Evolutionary conservation across 2,329 filamentous ascomycete species (phyloP).

Genomic region (Colletotrichum sublineola): DNA sequence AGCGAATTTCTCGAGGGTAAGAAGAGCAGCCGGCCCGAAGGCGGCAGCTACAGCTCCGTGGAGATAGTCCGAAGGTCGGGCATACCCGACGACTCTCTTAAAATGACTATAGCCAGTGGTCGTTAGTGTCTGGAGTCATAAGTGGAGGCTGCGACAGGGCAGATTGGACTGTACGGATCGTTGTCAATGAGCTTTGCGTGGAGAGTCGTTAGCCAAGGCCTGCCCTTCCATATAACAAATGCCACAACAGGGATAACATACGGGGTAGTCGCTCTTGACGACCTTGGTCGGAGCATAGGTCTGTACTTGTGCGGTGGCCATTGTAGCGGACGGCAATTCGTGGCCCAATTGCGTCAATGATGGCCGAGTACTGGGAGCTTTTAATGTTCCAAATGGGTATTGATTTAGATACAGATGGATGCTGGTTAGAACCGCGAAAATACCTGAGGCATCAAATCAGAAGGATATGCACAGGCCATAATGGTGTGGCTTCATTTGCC

Average conservation of each 20-base stretch:
- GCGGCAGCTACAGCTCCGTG: slow-evolving; percentile 76
- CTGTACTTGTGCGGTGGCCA: slow-evolving; percentile 49
- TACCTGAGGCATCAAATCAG: slow-evolving; percentile 21
- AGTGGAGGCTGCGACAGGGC: not conserved
- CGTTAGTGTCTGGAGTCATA: slow-evolving; percentile 9
- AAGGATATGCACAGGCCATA: not conserved
- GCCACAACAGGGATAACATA: slow-evolving; percentile 62
- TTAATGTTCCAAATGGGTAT: not conserved
- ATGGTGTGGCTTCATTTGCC: not conserved
- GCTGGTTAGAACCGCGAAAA: slow-evolving; percentile 19
- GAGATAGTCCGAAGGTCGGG: slow-evolving; percentile 85
- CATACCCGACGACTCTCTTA: slow-evolving; percentile 89
- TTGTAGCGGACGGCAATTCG: slow-evolving; percentile 38
- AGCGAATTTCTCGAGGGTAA: slow-evolving; percentile 84
- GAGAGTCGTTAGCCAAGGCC: slow-evolving; percentile 44
- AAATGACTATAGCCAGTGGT: slow-evolving; percentile 76
- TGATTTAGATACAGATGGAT: slow-evolving; percentile 23
- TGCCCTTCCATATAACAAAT: slow-evolving; percentile 43
- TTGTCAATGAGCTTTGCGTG: slow-evolving; percentile 91
- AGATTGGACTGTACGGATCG: slow-evolving; percentile 71
- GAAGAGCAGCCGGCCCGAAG: slow-evolving; percentile 80
- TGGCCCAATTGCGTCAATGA: slow-evolving; percentile 26
- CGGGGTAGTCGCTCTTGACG: slow-evolving; percentile 86
- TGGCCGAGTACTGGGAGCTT: slow-evolving; percentile 3
- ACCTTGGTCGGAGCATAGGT: slow-evolving; percentile 78